Conservation (phyloP, 805 yeast genomes). For the Martiniozyma abietophila region DNA sequence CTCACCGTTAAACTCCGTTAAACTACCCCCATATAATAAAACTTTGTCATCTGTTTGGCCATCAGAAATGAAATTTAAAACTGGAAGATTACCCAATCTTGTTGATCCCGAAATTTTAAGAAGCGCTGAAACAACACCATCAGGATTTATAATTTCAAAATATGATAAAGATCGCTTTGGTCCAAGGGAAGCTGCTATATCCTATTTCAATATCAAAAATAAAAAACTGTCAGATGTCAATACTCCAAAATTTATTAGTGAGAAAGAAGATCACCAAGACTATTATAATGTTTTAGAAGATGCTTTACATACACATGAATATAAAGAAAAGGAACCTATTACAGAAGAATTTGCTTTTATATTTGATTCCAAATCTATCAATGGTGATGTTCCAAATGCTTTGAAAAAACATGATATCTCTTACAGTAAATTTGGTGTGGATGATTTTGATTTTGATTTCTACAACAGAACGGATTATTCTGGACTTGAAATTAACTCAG, state of each 20-base stretch:
- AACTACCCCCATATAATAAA: slow-evolving; percentile 80
- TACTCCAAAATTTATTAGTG: slow-evolving; percentile 54
- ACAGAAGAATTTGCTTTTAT: slow-evolving; percentile 8
- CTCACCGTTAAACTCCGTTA: slow-evolving; percentile 61
- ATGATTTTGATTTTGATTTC: slow-evolving; percentile 83
- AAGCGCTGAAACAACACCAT: slow-evolving; percentile 26
- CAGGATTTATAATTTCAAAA: slow-evolving; percentile 32
- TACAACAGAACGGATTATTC: slow-evolving; percentile 68
- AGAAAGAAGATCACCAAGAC: slow-evolving; percentile 30
- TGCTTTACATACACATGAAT: slow-evolving; percentile 7
- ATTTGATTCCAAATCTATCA: slow-evolving; percentile 25
- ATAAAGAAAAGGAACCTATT: slow-evolving; percentile 12
- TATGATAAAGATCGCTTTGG: slow-evolving; percentile 55
- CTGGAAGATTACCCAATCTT: slow-evolving; percentile 45
- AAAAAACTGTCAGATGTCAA: slow-evolving; percentile 19
- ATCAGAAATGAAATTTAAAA: slow-evolving; percentile 46
- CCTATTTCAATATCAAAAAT: slow-evolving; percentile 32
- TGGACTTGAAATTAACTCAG: slow-evolving; percentile 84
- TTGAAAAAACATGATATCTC: slow-evolving; percentile 66
- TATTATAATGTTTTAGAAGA: slow-evolving; percentile 8
- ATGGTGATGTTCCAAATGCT: slow-evolving; percentile 56
- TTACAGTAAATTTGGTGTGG: slow-evolving; percentile 86
- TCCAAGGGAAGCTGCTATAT: slow-evolving; percentile 27
- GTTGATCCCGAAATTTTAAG: slow-evolving; percentile 42
- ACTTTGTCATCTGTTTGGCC: slow-evolving; percentile 78